Conservation (phyloP, 2,329 filamentous ascomycete genomes). For the Westerdykella ornata region DNA sequence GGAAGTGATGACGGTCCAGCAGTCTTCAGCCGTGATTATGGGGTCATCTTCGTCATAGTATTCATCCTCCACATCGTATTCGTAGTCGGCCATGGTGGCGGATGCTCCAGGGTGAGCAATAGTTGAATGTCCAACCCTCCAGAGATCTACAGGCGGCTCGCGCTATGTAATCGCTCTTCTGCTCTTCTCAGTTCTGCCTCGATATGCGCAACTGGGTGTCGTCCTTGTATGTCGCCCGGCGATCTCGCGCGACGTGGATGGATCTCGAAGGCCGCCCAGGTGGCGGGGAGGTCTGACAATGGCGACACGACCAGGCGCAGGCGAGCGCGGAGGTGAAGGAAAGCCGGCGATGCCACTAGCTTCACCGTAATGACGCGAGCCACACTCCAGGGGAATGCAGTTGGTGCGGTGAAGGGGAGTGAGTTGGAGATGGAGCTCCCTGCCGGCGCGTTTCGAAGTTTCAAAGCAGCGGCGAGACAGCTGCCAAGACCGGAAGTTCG, state of each 20-base stretch:
- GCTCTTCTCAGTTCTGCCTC: too few relatives aligned
- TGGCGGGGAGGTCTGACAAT: not conserved
- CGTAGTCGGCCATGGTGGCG: slow-evolving; percentile 49
- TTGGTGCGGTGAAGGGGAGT: not conserved
- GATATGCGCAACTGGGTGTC: not conserved
- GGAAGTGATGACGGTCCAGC: slow-evolving; percentile 94
- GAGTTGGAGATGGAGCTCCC: not conserved
- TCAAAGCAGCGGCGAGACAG: not conserved
- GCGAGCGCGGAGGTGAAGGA: not conserved
- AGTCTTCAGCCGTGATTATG: slow-evolving; percentile 89
- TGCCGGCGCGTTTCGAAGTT: not conserved
- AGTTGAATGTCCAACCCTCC: not conserved
- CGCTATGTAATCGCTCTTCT: too few relatives aligned
- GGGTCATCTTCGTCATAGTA: slow-evolving; percentile 50
- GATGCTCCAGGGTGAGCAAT: not conserved
- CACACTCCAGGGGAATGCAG: not conserved
- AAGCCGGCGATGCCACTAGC: too few relatives aligned
- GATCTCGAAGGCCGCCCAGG: not conserved
- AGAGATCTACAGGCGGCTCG: not conserved
- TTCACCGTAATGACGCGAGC: too few relatives aligned
- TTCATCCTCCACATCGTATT: slow-evolving; percentile 57
- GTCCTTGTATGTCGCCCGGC: not conserved
- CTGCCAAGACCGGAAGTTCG: not conserved
- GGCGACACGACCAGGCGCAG: not conserved
- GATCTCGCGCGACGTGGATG: not conserved